Conservation (phyloP, 371 early-diverging fungal species). For the Capillidium rhysosporum region DNA sequence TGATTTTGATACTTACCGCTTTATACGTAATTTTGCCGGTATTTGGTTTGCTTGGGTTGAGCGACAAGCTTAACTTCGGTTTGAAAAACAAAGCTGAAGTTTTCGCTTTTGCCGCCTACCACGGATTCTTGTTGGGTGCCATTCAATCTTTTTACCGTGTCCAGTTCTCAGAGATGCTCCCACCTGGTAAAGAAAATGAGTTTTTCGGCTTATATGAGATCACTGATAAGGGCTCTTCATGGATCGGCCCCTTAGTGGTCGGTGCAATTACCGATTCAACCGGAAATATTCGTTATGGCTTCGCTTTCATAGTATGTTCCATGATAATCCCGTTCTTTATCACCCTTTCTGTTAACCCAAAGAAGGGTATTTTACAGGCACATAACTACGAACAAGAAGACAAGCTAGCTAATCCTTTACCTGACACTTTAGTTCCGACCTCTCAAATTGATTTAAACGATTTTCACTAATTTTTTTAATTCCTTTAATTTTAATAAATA, state of each 20-base stretch:
- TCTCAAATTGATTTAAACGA: no score
- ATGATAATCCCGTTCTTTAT: neutral
- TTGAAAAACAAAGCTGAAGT: slow-evolving; percentile 19
- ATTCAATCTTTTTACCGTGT: slow-evolving; percentile 24
- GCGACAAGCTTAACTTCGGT: slow-evolving; percentile 17
- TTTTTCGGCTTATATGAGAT: slow-evolving; percentile 34
- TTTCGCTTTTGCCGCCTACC: slow-evolving; percentile 13
- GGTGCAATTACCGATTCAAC: slow-evolving; percentile 25
- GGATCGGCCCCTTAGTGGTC: slow-evolving; percentile 39
- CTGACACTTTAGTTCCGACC: no score
- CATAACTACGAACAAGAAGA: neutral
- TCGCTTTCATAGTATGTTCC: slow-evolving; percentile 7
- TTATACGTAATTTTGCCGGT: slow-evolving; percentile 18
- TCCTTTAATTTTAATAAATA: no score
- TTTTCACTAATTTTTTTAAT: no score
- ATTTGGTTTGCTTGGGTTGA: slow-evolving; percentile 31
- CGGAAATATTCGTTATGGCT: slow-evolving; percentile 13
- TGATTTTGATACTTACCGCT: slow-evolving; percentile 11
- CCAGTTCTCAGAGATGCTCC: slow-evolving; percentile 26
- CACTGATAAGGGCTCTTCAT: slow-evolving; percentile 34
- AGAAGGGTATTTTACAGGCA: neutral
- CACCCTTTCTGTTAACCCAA: neutral
- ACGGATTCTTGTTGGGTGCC: slow-evolving; percentile 28
- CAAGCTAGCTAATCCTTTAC: neutral
- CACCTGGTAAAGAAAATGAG: slow-evolving; percentile 25